These are phyloP conservation scores for Poteriospumella lacustris DNA, from an alignment of 108 stramenopile genomes.

Conservation along the genomic window DNA sequence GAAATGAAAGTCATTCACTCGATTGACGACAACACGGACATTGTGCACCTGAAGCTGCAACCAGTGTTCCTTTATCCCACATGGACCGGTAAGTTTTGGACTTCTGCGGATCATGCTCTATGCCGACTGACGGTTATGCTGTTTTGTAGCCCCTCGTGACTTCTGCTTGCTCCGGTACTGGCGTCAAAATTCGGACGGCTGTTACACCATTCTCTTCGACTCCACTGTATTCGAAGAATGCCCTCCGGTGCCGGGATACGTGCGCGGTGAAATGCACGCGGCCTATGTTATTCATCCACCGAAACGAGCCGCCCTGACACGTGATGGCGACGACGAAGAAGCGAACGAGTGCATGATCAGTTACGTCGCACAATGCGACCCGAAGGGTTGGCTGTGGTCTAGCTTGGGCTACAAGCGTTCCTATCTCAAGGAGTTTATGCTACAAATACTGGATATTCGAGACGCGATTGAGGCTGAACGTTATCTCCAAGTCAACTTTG, in stretches of 20 bases:
- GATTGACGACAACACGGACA: constrained; percentile 80
- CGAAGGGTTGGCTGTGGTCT: constrained; percentile 78
- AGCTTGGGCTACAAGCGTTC: constrained; percentile 58
- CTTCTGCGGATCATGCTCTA: neutral
- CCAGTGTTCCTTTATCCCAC: constrained; percentile 75
- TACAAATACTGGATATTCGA: constrained; percentile 72
- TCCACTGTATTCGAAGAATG: constrained; percentile 20
- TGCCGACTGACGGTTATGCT: neutral
- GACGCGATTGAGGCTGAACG: constrained; percentile 63
- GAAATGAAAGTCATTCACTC: too few species aligned
- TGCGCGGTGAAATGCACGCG: constrained; percentile 23
- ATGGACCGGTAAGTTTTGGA: constrained; percentile 56
- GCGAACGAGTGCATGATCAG: constrained; percentile 71
- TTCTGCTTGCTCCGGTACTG: constrained; percentile 29
- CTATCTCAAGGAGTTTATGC: constrained; percentile 67
- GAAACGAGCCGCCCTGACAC: neutral
- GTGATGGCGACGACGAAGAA: constrained; percentile 32
- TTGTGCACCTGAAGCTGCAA: constrained; percentile 72
- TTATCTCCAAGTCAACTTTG: constrained; percentile 59
- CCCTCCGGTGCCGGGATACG: constrained; percentile 33
- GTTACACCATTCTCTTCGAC: constrained; percentile 26
- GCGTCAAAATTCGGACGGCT: constrained; percentile 22
- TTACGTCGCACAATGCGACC: constrained; percentile 76
- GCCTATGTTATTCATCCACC: constrained; percentile 20
- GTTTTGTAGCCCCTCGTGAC: constrained; percentile 33